phyloP scores from a whole-genome alignment of 306 rosid species.

The Gastrolobium bilobum region DNA sequence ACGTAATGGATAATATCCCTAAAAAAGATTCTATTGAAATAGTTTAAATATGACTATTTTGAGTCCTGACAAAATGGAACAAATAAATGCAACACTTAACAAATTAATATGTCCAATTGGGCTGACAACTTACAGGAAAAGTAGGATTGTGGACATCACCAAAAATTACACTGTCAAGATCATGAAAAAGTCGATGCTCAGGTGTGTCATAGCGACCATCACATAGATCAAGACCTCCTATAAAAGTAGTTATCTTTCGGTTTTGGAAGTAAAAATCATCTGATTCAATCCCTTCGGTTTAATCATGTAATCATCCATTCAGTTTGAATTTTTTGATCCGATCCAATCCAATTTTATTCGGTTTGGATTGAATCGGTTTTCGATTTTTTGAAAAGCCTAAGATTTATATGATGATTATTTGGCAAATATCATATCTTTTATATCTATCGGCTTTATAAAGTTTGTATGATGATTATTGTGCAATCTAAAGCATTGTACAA shows the following conservation, averaged over 20 bases:
- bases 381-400: no score
- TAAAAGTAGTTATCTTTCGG: slow-evolving; percentile 83
- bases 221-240: slow-evolving; percentile 96
- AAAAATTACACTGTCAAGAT: slow-evolving; percentile 66
- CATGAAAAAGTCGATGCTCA: slow-evolving; percentile 83
- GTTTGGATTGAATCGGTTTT: no score
- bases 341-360: no score
- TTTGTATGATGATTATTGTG: no score
- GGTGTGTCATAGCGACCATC: slow-evolving; percentile 99
- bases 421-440: no score
- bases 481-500: no score
- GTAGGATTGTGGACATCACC: slow-evolving; percentile 91
- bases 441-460: no score
- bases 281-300: no score
- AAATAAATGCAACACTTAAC: slow-evolving; percentile 24
- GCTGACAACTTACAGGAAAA: slow-evolving; percentile 72
- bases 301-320: no score
- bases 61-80: slow-evolving; percentile 30
- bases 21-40: slow-evolving; percentile 30
- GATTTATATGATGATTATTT: no score
- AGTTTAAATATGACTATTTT: slow-evolving; percentile 4
- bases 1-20: slow-evolving; percentile 1
- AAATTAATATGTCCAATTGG: slow-evolving; percentile 19
- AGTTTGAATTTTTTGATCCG: no score
- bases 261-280: no score